Evolutionary conservation across 441 rosid genomes (phyloP), one percentile per base, ranked within the genome.

Genomic region (Breynia disticha): DNA sequence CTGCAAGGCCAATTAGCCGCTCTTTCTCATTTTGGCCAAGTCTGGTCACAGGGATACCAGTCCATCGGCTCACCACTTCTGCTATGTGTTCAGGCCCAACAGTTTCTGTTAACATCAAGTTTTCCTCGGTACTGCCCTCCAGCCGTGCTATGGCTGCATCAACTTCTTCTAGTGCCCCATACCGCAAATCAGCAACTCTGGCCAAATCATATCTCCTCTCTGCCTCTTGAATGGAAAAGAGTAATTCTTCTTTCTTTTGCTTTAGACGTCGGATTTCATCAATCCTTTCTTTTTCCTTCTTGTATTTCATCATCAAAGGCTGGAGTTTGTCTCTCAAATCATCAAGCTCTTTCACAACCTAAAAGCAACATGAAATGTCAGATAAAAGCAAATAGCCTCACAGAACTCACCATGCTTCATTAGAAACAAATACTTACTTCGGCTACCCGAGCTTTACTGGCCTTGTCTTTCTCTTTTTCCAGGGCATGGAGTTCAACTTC

Each of bases 61-160:
- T 91, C 98, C 98, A 91, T 9, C 95, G 85, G 65, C 95, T 79
- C 53, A 87, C 98, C 9, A 87, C 98, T 64, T 91, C 98, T 0
- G 96, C 94, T 46, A 91, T 91, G 6, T 91, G 98, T 3, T 91
- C 98, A 0, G 98, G 95, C 15, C 82, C 86, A 47, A 91, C 98
- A 1, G 82, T 78, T 61, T 91, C 96, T 0, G 98, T 91, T 20
- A 87, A 60, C 86, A 86, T 88, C 39, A 80, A 18, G 50, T 84
- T 86, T 12, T 77, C 86, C 7, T 76, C 86, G 2, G 78, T 62
- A 53, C 55, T 64, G 43, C 86, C 87, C 70, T 91, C 97, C 41
- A 80, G 68, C 62, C 72, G 76, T 0, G 81, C 70, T 46, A 91
- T 76, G 18, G 86, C 87, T 44, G 90, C 69, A 55, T 91, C 95